Percentiles rank a stretch among this genome's conserved stretches.
phyloP scores from a whole-genome alignment of 345 rosid species.

The Hevea brasiliensis region DNA sequence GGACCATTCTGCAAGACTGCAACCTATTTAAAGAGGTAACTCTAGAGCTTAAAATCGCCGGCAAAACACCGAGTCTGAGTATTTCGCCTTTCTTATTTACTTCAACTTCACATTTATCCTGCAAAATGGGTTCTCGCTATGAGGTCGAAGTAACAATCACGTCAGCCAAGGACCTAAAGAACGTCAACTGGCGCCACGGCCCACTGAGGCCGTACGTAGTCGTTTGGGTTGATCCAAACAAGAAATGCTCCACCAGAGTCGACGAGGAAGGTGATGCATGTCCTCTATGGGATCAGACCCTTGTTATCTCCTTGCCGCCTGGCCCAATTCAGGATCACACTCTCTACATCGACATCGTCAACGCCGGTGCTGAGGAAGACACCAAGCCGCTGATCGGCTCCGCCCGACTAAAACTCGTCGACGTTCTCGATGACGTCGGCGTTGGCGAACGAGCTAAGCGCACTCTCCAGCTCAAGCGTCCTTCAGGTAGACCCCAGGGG shows the following conservation, averaged over 20 bases:
- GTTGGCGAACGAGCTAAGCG: constrained; percentile 37
- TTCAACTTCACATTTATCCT: background rate
- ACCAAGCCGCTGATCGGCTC: constrained; percentile 85
- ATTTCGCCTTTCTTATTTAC: background rate
- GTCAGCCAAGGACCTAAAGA: constrained; percentile 71
- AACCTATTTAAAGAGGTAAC: background rate
- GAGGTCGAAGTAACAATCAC: constrained; percentile 57
- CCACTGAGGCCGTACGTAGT: constrained; percentile 63
- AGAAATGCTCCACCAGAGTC: constrained; percentile 55
- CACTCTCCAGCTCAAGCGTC: constrained; percentile 66
- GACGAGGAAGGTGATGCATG: constrained; percentile 66
- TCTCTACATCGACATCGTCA: constrained; percentile 65
- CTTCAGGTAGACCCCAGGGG: constrained; percentile 90
- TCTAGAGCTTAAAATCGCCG: too few relatives aligned
- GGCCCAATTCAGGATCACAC: constrained; percentile 42
- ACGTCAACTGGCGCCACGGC: constrained; percentile 90
- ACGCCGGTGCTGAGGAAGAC: constrained; percentile 61
- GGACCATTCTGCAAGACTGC: too few relatives aligned
- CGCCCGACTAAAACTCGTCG: constrained; percentile 54
- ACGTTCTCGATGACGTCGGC: constrained; percentile 62
- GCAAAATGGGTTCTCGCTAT: constrained; percentile 38
- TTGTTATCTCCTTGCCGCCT: constrained; percentile 45
- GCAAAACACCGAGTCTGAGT: too few relatives aligned
- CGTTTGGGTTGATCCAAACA: constrained; percentile 61
- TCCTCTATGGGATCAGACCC: constrained; percentile 64